Percentiles rank a stretch among this genome's conserved stretches.
These are phyloP conservation scores for Macadamia tetraphylla DNA, from an alignment of 164 flowering plant genomes.

Conservation along the genomic window DNA sequence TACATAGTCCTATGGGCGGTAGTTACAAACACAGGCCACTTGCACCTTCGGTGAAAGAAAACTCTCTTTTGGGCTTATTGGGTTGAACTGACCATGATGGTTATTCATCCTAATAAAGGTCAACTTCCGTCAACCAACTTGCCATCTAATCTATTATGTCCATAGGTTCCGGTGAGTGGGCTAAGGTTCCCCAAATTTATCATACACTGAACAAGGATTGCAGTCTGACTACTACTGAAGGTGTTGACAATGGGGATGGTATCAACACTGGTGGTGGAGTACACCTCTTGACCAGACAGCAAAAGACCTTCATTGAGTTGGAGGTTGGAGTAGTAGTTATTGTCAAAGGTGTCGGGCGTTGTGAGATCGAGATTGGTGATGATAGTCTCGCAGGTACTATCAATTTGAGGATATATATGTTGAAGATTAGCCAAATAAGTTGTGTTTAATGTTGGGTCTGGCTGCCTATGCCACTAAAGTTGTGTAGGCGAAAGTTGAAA, in stretches of 20 bases:
- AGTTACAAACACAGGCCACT: no score
- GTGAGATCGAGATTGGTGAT: slow-evolving; percentile 16
- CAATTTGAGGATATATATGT: slow-evolving; percentile 5
- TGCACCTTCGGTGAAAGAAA: no score
- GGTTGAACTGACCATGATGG: no score
- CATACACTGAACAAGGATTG: slow-evolving; percentile 25
- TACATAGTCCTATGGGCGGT: no score
- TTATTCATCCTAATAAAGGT: no score
- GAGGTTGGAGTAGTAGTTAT: slow-evolving; percentile 24
- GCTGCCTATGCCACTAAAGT: slow-evolving; percentile 5
- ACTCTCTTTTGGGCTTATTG: no score
- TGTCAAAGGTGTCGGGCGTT: slow-evolving; percentile 20
- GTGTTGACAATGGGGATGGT: slow-evolving; percentile 15
- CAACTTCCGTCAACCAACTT: slow-evolving; percentile 24
- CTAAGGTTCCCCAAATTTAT: slow-evolving; percentile 40
- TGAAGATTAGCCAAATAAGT: slow-evolving; percentile 3
- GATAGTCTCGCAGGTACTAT: background rate
- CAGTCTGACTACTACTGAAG: slow-evolving; percentile 4
- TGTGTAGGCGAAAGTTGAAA: background rate
- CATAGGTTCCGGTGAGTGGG: slow-evolving; percentile 32
- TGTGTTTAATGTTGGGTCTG: slow-evolving; percentile 20
- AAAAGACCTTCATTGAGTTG: slow-evolving; percentile 17
- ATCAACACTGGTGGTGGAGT: slow-evolving; percentile 14
- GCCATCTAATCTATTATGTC: slow-evolving; percentile 40
- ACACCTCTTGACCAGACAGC: slow-evolving; percentile 23